Evolutionary conservation across 495 filamentous ascomycete species (phyloP).

Genomic region (Aspergillus homomorphus): DNA sequence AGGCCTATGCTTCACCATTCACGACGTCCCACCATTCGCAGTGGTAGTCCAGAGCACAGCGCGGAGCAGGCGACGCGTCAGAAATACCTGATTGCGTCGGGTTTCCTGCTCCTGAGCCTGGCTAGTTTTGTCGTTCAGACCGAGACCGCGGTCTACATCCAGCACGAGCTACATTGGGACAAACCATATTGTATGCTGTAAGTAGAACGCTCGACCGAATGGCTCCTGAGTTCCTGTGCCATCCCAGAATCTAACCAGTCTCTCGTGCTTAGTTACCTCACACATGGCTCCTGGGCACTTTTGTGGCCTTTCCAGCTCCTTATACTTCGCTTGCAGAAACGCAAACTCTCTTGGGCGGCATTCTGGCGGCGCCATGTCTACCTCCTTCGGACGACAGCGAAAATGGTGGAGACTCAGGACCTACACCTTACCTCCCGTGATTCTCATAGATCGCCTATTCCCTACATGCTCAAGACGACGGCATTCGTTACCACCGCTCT

Average conservation of each 20-base stretch:
- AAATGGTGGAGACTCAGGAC: slow-evolving; percentile 77
- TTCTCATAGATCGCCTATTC: slow-evolving; percentile 55
- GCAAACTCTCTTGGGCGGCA: slow-evolving; percentile 69
- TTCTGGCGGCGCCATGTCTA: slow-evolving; percentile 85
- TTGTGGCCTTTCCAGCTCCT: slow-evolving; percentile 84
- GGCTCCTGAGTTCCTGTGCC: background rate
- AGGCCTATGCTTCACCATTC: slow-evolving; percentile 44
- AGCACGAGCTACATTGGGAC: slow-evolving; percentile 83
- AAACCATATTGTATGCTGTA: slow-evolving; percentile 98
- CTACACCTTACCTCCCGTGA: slow-evolving; percentile 50
- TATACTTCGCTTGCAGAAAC: slow-evolving; percentile 70
- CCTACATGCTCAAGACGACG: slow-evolving; percentile 74
- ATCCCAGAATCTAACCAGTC: background rate
- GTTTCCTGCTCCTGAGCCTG: slow-evolving; percentile 77
- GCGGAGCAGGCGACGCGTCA: slow-evolving; percentile 61
- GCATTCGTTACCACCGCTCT: slow-evolving; percentile 80
- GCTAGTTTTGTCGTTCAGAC: slow-evolving; percentile 86
- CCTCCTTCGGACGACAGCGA: slow-evolving; percentile 71
- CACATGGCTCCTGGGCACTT: slow-evolving; percentile 87
- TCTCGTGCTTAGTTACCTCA: slow-evolving; percentile 63
- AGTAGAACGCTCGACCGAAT: slow-evolving; percentile 27
- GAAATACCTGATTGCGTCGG: slow-evolving; percentile 81
- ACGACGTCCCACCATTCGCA: slow-evolving; percentile 58
- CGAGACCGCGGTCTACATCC: slow-evolving; percentile 90
- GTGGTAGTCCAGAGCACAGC: slow-evolving; percentile 56